phyloP scores from a whole-genome alignment of 2,329 filamentous ascomycete species.

The Penicillium corylophilum region DNA sequence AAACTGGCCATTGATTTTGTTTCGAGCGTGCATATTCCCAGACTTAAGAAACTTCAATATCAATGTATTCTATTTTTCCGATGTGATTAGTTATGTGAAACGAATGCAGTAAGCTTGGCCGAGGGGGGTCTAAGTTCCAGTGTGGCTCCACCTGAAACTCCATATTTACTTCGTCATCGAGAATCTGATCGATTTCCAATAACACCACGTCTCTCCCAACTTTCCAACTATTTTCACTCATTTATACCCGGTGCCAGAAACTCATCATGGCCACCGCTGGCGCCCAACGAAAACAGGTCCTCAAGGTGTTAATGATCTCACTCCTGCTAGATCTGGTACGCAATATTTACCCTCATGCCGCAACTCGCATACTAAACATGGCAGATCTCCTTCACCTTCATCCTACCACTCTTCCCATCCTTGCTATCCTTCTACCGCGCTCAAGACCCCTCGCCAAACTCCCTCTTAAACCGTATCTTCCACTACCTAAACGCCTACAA shows the following conservation, averaged over 20 bases:
- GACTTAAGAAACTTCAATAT: slow-evolving; percentile 18
- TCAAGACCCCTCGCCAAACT: slow-evolving; percentile 63
- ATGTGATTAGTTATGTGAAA: slow-evolving; percentile 6
- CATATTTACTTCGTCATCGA: slow-evolving; percentile 2
- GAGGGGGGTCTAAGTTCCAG: neutral
- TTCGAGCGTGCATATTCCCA: slow-evolving; percentile 39
- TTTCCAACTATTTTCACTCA: neutral
- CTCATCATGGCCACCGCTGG: slow-evolving; percentile 37
- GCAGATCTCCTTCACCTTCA: slow-evolving; percentile 97
- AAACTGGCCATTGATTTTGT: slow-evolving; percentile 36
- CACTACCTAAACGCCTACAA: slow-evolving; percentile 91
- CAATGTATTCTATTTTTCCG: slow-evolving; percentile 24
- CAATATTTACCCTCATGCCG: slow-evolving; percentile 7
- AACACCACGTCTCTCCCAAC: neutral
- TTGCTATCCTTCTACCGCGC: slow-evolving; percentile 95
- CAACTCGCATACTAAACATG: neutral
- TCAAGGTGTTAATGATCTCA: slow-evolving; percentile 85
- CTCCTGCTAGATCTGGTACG: slow-evolving; percentile 84
- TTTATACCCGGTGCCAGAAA: slow-evolving; percentile 6
- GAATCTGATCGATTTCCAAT: neutral
- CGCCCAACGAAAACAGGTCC: slow-evolving; percentile 70
- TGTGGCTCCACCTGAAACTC: neutral
- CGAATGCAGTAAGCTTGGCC: slow-evolving; percentile 1
- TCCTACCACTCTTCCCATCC: slow-evolving; percentile 91
- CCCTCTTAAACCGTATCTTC: slow-evolving; percentile 76